These are phyloP conservation scores for Stenogyne calaminthoides DNA, from an alignment of 305 asterid species.

Conservation along the genomic window DNA sequence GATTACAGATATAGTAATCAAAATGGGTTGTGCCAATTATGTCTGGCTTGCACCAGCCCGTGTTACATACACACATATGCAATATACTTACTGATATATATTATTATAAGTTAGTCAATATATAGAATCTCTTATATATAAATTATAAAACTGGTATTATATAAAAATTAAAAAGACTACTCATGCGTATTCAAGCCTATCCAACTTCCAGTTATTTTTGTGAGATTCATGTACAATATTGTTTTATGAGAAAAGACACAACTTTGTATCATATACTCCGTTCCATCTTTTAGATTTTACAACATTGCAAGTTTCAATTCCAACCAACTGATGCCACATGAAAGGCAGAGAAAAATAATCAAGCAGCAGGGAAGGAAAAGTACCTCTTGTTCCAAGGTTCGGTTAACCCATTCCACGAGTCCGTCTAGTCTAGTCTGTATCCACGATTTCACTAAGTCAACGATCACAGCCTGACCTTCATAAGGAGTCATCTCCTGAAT, in stretches of 20 bases:
- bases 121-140: background rate
- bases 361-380: conserved; percentile 18
- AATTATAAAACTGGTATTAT: background rate
- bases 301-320: background rate
- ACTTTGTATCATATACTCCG: too few relatives aligned
- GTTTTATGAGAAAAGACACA: too few relatives aligned
- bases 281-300: background rate
- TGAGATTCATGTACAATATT: background rate
- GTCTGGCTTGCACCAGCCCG: background rate
- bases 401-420: conserved; percentile 78
- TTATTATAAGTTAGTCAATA: background rate
- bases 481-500: conserved; percentile 94
- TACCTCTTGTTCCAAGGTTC: conserved; percentile 88
- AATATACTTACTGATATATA: background rate
- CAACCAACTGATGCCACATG: conserved; percentile 2
- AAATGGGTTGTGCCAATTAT: background rate
- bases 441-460: conserved; percentile 76
- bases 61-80: background rate
- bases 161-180: background rate
- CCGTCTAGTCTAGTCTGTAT: conserved; percentile 73
- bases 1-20: too few relatives aligned
- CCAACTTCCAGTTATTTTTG: background rate
- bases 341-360: conserved; percentile 14
- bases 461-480: conserved; percentile 79
- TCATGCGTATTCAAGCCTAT: background rate